Evolutionary conservation across 1,139 yeast genomes (phyloP), one percentile per base, ranked within the genome.

Genomic region (Spencermartinsiella ligniputridi): DNA sequence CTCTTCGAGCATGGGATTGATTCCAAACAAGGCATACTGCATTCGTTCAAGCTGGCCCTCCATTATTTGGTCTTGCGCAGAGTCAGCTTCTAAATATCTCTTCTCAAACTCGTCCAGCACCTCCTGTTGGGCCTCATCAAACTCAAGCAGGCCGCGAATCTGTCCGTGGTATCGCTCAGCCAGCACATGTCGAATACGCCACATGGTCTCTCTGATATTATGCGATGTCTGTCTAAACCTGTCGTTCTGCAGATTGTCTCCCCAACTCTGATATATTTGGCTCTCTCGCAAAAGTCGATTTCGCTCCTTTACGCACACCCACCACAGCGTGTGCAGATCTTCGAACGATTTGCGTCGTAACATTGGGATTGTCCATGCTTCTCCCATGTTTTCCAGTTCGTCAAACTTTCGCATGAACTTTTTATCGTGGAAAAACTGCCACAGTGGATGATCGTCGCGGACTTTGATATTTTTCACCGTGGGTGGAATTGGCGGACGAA

Each of bases 311-410:
- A 92, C 69, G 53, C 90, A 79, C 40, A 83, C 73, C 63, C 88
- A 90, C 97, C 98, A 92, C 56, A 92, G 73, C 39, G 79, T 77
- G 66, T 94, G 98, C 57, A 92, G 71, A 63, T 92, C 98, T 35
- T 89, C 95, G 59, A 89, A 94, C 13, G 89, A 79, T 64, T 92
- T 94, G 51, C 94, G 76, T 65, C 99, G 81, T 54, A 92, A 76
- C 62, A 92, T 97, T 11, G 89, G 83, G 48, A 88, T 75, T 6
- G 83, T 70, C 99, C 98, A 94, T 9, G 94, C 71, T 54, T 96
- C 76, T 12, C 95, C 87, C 24, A 70, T 64, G 47, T 75, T 74
- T 42, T 72, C 72, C 35, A 88, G 60, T 18, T 84, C 90, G 3
- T 72, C 76, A 1, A 74, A 63, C 1, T 72, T 66, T 54, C 97